Evolutionary conservation across 2,329 filamentous ascomycete genomes (phyloP).

Genomic region (Emmonsiellopsis sp.): DNA sequence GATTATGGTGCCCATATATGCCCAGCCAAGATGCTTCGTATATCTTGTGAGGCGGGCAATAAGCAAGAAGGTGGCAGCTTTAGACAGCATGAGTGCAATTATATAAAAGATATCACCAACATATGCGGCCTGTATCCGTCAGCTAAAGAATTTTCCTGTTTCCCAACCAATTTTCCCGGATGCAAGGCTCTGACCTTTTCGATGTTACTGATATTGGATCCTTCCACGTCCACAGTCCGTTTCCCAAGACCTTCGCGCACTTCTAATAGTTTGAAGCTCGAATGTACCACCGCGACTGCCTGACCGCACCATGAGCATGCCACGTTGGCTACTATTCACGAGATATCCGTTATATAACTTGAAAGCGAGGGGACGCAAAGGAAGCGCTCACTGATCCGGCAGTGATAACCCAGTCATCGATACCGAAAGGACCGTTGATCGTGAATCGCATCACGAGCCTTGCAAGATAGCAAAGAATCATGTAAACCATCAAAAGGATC

Average conservation of each 20-base stretch:
- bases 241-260: constrained; percentile 11
- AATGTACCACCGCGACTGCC: constrained; percentile 10
- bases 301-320: constrained; percentile 1
- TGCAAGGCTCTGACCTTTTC: constrained; percentile 7
- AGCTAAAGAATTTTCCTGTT: neutral
- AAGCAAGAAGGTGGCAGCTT: constrained; percentile 9
- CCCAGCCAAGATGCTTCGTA: constrained; percentile 7
- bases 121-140: constrained; percentile 7
- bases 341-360: neutral
- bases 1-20: constrained; percentile 5
- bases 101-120: constrained; percentile 12
- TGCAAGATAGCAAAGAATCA: constrained; percentile 10
- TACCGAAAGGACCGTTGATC: constrained; percentile 12
- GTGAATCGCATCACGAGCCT: constrained; percentile 11
- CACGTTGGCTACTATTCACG: neutral
- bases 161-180: neutral
- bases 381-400: constrained; percentile 8
- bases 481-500: constrained; percentile 10
- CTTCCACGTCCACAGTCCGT: constrained; percentile 1
- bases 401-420: constrained; percentile 11
- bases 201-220: neutral
- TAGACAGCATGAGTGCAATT: constrained; percentile 10
- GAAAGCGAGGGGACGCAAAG: neutral
- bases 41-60: constrained; percentile 11
- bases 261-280: constrained; percentile 10